Evolutionary conservation across 2,329 filamentous ascomycete genomes (phyloP).

Genomic region (Fusarium nanum): DNA sequence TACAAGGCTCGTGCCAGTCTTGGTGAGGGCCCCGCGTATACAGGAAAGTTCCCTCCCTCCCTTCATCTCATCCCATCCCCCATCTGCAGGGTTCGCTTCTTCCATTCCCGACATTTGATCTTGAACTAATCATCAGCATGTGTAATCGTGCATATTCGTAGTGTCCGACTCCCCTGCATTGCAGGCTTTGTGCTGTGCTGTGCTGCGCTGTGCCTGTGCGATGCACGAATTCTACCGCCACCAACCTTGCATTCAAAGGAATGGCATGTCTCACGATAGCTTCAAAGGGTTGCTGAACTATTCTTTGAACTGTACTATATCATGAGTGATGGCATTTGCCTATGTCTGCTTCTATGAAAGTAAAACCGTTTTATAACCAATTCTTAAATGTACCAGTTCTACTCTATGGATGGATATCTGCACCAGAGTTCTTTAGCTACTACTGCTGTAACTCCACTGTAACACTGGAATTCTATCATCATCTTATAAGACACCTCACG

Average conservation of each 20-base stretch:
- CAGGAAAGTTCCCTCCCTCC: conserved; percentile 1
- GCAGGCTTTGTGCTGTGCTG: neutral
- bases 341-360: neutral
- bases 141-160: conserved; percentile 16
- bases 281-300: conserved; percentile 13
- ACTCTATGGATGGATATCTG: neutral
- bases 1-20: conserved; percentile 19
- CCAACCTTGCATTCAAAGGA: conserved; percentile 24
- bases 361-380: neutral
- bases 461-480: conserved; percentile 29
- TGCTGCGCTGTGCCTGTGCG: conserved; percentile 1
- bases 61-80: neutral
- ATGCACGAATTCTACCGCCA: conserved; percentile 19
- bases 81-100: conserved; percentile 29
- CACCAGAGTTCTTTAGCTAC: neutral
- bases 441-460: neutral
- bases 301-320: neutral
- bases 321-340: neutral
- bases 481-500: conserved; percentile 20
- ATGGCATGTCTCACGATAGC: conserved; percentile 35
- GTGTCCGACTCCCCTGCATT: neutral
- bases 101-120: conserved; percentile 24
- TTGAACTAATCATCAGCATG: conserved; percentile 10
- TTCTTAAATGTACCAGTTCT: too few relatives aligned
- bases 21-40: conserved; percentile 11